Conservation (phyloP, 257 asterid species). For the Gentiana dahurica region DNA sequence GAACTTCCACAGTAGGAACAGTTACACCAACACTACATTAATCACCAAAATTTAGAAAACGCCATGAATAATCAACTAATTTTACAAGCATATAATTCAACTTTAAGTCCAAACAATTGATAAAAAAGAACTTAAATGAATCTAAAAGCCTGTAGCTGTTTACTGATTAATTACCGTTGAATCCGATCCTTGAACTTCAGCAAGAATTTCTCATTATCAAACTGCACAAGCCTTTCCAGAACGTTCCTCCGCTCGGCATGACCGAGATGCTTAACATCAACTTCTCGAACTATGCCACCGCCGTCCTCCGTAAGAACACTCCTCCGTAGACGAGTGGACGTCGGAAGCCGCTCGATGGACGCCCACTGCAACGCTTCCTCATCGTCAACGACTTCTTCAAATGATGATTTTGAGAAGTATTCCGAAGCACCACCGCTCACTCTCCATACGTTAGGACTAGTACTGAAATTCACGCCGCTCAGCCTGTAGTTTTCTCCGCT, state of each 20-base stretch:
- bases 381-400: slow-evolving; percentile 38
- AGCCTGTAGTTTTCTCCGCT: slow-evolving; percentile 39
- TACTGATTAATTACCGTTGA: slow-evolving; percentile 32
- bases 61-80: no score
- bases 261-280: slow-evolving; percentile 59
- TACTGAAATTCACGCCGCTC: slow-evolving; percentile 38
- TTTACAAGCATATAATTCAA: no score
- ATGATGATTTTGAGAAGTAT: slow-evolving; percentile 48
- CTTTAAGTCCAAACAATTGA: not conserved
- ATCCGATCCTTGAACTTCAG: slow-evolving; percentile 52
- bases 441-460: slow-evolving; percentile 71
- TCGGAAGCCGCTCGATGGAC: slow-evolving; percentile 70
- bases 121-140: not conserved
- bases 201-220: slow-evolving; percentile 73
- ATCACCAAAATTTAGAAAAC: not conserved
- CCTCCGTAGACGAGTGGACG: slow-evolving; percentile 50
- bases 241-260: slow-evolving; percentile 48
- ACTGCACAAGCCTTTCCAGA: slow-evolving; percentile 49
- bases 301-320: slow-evolving; percentile 48
- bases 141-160: no score
- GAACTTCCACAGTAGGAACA: slow-evolving; percentile 73
- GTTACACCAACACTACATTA: slow-evolving; percentile 60
- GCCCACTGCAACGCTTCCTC: slow-evolving; percentile 94
- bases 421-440: slow-evolving; percentile 39
- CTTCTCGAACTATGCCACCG: slow-evolving; percentile 37